Evolutionary conservation across 2,329 filamentous ascomycete genomes (phyloP).

Genomic region (Penicillium sp.): DNA sequence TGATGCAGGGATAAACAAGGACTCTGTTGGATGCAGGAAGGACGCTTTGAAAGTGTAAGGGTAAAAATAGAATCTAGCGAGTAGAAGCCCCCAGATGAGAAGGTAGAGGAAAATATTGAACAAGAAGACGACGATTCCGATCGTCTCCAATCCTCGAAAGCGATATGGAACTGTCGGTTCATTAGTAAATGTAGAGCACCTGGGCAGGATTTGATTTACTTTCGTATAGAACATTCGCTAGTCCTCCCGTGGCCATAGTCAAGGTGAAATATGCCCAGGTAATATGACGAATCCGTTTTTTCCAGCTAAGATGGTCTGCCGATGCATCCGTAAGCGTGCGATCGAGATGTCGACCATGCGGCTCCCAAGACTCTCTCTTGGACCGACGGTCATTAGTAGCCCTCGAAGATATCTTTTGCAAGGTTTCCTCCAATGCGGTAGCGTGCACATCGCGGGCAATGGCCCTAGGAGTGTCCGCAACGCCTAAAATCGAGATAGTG

Average conservation of each 20-base stretch:
- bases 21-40: constrained; percentile 75
- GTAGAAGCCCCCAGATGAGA: constrained; percentile 64
- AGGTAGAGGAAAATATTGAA: constrained; percentile 65
- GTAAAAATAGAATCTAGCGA: constrained; percentile 67
- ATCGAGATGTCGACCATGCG: constrained; percentile 16
- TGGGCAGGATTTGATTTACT: constrained; percentile 43
- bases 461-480: constrained; percentile 10
- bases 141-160: constrained; percentile 57
- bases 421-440: constrained; percentile 27
- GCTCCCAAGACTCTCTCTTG: constrained; percentile 11
- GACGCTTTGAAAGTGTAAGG: constrained; percentile 70
- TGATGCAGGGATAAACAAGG: constrained; percentile 71
- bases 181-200: neutral
- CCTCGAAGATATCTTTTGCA: constrained; percentile 24
- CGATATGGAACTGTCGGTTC: constrained; percentile 49
- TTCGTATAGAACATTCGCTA: constrained; percentile 60
- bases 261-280: constrained; percentile 80
- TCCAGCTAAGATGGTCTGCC: constrained; percentile 45
- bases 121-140: constrained; percentile 63
- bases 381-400: constrained; percentile 11
- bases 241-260: constrained; percentile 62
- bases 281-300: constrained; percentile 60
- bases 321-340: constrained; percentile 15
- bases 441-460: constrained; percentile 27
- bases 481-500: constrained; percentile 15